Percentiles rank a stretch among this genome's conserved stretches.
phyloP scores from a whole-genome alignment of 192 early-diverging fungal species.

The Podila verticillata region DNA sequence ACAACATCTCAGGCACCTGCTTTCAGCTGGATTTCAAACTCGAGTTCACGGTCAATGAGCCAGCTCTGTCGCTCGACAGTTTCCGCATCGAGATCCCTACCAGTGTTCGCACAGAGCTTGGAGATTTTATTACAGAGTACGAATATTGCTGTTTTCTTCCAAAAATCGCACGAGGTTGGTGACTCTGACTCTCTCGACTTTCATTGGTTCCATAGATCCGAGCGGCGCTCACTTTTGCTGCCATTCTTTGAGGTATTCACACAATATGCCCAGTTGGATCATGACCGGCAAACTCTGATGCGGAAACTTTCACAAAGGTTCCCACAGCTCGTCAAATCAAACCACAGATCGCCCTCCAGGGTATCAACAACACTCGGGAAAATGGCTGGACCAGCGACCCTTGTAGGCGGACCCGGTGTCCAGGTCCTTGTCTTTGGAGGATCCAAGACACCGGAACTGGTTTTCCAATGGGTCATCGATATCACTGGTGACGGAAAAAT shows the following conservation, averaged over 20 bases:
- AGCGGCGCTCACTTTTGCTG: constrained; percentile 6
- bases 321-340: constrained; percentile 33
- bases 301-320: constrained; percentile 23
- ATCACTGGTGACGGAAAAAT: constrained; percentile 17
- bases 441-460: constrained; percentile 30
- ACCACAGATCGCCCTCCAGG: not conserved
- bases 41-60: constrained; percentile 32
- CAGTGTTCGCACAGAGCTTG: constrained; percentile 14
- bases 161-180: not conserved
- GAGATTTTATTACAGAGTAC: constrained; percentile 12
- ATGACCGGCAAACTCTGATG: constrained; percentile 28
- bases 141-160: not conserved
- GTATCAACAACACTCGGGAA: not conserved
- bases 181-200: not conserved
- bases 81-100: constrained; percentile 12
- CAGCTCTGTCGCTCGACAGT: constrained; percentile 14
- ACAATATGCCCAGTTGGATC: constrained; percentile 43
- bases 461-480: constrained; percentile 33
- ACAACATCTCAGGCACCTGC: constrained; percentile 20
- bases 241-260: constrained; percentile 28
- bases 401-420: constrained; percentile 27
- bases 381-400: not conserved
- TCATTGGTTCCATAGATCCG: too few species aligned
- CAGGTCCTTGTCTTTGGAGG: constrained; percentile 30
- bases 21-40: constrained; percentile 26